Evolutionary conservation across 768 basidiomycete species (phyloP).

Genomic region (Lenzites betulinus): DNA sequence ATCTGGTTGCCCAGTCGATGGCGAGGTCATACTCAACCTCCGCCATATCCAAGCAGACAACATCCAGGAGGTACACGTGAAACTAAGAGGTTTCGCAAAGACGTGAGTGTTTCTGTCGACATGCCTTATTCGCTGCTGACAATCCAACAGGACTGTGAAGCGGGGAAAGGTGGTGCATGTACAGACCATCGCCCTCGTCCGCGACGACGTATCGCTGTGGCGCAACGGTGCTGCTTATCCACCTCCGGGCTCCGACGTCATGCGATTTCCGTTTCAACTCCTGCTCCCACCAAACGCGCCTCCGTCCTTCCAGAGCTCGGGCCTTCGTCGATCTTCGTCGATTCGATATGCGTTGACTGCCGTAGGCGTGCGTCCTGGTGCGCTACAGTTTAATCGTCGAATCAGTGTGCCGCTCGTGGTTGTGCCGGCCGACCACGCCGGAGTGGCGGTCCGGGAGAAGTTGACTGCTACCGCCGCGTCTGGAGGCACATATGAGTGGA

Average conservation of each 20-base stretch:
- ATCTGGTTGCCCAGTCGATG: constrained; percentile 14
- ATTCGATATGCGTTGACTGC: constrained; percentile 18
- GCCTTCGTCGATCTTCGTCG: not conserved
- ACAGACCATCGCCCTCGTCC: not conserved
- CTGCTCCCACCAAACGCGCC: constrained; percentile 11
- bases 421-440: constrained; percentile 1
- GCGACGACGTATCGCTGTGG: constrained; percentile 13
- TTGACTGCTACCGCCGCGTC: not conserved
- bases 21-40: constrained; percentile 18
- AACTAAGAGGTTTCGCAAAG: constrained; percentile 13
- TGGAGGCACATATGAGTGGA: not conserved
- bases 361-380: constrained; percentile 18
- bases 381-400: not conserved
- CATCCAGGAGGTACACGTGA: constrained; percentile 21
- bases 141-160: too few species aligned
- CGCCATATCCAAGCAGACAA: constrained; percentile 13
- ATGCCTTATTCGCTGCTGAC: too few species aligned
- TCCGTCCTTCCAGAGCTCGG: constrained; percentile 7
- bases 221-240: constrained; percentile 6
- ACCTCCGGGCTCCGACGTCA: constrained; percentile 2
- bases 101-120: constrained; percentile 16
- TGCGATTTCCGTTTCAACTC: constrained; percentile 18
- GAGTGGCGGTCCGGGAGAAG: not conserved
- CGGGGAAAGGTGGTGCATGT: too few species aligned
- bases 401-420: constrained; percentile 11